These are phyloP conservation scores for Phanerochaete carnosa DNA, from an alignment of 768 basidiomycete genomes.

Conservation along the genomic window DNA sequence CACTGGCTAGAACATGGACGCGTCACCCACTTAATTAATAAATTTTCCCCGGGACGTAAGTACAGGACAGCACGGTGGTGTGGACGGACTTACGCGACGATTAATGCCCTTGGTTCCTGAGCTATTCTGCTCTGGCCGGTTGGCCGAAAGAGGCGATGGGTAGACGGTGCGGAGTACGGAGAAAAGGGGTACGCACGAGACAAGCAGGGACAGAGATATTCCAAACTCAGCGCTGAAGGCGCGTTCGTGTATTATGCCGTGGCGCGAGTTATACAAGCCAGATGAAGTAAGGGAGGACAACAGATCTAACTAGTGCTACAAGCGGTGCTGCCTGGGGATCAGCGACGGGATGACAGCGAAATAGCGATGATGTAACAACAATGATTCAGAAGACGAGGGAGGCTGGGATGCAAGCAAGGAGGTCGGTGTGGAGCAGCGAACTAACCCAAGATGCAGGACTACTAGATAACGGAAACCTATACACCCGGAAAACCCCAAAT, in stretches of 20 bases:
- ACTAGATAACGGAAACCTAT: slow-evolving; percentile 5
- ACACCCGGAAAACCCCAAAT: background rate
- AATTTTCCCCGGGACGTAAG: background rate
- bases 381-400: background rate
- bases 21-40: background rate
- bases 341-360: slow-evolving; percentile 3
- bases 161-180: background rate
- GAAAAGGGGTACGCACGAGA: background rate
- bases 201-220: background rate
- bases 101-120: background rate
- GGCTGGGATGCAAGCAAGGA: background rate
- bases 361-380: background rate
- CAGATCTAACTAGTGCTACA: slow-evolving; percentile 10
- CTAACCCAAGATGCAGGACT: slow-evolving; percentile 3
- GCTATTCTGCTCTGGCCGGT: background rate
- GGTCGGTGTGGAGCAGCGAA: background rate
- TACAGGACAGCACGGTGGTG: background rate
- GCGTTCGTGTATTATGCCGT: slow-evolving; percentile 11
- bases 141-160: too few relatives aligned
- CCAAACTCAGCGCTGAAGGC: slow-evolving; percentile 9
- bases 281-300: background rate
- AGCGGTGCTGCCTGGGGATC: background rate
- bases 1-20: background rate
- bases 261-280: slow-evolving; percentile 4
- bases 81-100: background rate